Base-by-base conservation (phyloP, 2,329 filamentous ascomycete species). In the Colletotrichum cordylinicola region DNA sequence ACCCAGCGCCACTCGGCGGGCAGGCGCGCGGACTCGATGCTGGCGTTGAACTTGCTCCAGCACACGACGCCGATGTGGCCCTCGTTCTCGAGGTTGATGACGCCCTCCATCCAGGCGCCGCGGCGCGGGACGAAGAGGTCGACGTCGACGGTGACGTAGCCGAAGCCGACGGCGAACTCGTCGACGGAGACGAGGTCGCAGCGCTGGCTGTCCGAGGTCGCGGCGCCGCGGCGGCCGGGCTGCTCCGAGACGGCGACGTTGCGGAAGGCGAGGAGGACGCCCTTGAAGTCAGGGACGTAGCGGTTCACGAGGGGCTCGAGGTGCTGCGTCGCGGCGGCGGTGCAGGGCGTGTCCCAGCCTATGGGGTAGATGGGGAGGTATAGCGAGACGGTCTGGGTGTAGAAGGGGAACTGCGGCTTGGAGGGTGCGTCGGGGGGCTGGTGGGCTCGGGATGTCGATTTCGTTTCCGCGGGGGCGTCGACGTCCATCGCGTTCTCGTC, bases 31-130 rank as follows among this genome's bases (percentile, higher is more conserved):
- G 93, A 90, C 80, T 96, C 94, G 75, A 99, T 94, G 58, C 94
- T 95, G 2, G 96, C 95, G 79, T 97, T 98, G 89, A 98, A 98
- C 78, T 95, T 92, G 83, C 96, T 96, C 86, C 95, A 96, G 83
- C 95, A 97, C 13, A 98, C 92, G 4, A 98, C 91, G 24, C 96
- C 96, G 8, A 99, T 90, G 82, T 98, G 95, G 8, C 95, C 95
- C 79, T 97, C 95, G 64, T 94, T 96, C 82, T 98, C 95, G 35
- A 98, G 88, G 80, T 96, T 97, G 72, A 98, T 91, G 79, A 90
- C 93, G 13, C 95, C 97, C 79, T 96, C 93, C 82, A 98, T 90
- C 84, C 90, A 92, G 10, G 93, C 91, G 43, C 95, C 94, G 61
- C 91, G 91, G 69, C 90, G 88, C 0, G 97, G 96, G 37, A 94